Percentiles rank a stretch among this genome's conserved stretches.
These are phyloP conservation scores for Chrysopogon serrulatus DNA, from an alignment of 176 grass and related monocot species.

Conservation along the genomic window DNA sequence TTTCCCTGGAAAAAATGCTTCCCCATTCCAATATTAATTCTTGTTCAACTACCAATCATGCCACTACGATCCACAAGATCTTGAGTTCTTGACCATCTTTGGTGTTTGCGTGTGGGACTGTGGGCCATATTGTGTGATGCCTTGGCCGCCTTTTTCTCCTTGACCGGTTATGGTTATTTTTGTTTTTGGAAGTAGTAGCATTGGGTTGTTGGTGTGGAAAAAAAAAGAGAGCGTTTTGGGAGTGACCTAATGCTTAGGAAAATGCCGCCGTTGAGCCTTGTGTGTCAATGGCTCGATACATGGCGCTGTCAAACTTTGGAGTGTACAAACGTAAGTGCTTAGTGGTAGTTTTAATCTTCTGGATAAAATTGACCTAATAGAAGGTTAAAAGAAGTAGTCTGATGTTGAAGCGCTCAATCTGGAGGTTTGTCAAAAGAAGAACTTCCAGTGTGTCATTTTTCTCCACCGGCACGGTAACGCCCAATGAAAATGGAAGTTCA, in stretches of 20 bases:
- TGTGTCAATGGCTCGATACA: neutral
- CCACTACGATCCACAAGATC: neutral
- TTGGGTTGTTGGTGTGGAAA: neutral
- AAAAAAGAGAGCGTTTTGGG: neutral
- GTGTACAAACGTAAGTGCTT: neutral
- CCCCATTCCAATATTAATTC: neutral
- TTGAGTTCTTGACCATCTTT: neutral
- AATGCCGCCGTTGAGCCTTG: neutral
- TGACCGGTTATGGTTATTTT: neutral
- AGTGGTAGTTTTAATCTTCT: neutral
- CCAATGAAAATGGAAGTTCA: neutral
- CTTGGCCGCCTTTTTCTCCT: neutral
- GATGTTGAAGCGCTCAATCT: neutral
- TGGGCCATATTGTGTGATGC: neutral
- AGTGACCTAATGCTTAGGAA: neutral
- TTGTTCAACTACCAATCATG: conserved; percentile 14
- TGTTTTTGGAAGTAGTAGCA: neutral
- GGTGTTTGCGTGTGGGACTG: neutral
- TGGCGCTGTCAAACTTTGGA: neutral
- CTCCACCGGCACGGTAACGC: neutral
- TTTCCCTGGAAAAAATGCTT: neutral
- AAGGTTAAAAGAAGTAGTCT: neutral
- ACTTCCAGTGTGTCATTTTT: neutral
- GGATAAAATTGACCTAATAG: neutral
- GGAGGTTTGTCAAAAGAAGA: neutral